These are phyloP conservation scores for Ambispora gerdemannii DNA, from an alignment of 192 early-diverging fungal species.

Conservation along the genomic window DNA sequence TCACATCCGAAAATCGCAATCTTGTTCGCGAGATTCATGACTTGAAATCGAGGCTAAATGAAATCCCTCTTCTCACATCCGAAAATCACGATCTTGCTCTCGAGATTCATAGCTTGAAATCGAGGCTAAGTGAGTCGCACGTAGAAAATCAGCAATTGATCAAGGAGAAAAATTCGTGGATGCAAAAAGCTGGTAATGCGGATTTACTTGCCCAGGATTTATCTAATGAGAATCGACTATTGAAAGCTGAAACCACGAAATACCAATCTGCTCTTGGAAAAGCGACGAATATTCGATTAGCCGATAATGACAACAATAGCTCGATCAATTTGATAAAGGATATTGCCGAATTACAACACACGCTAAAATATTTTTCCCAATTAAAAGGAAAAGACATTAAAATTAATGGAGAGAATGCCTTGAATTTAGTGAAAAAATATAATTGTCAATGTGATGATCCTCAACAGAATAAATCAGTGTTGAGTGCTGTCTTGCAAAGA, in stretches of 20 bases:
- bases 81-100: too few species aligned
- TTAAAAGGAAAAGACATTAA: conserved; percentile 15
- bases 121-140: too few species aligned
- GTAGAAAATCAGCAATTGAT: too few species aligned
- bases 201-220: too few species aligned
- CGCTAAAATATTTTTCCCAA: neutral
- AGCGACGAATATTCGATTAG: conserved; percentile 17
- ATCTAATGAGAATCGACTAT: too few species aligned
- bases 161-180: too few species aligned
- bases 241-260: conserved; percentile 15
- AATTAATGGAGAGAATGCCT: conserved; percentile 6
- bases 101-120: too few species aligned
- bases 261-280: conserved; percentile 23
- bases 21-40: too few species aligned
- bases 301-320: conserved; percentile 21
- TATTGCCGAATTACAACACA: conserved; percentile 6
- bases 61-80: too few species aligned
- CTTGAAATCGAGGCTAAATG: too few species aligned
- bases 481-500: conserved; percentile 23
- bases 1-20: too few species aligned
- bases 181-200: too few species aligned
- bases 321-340: conserved; percentile 1
- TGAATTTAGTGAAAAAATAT: neutral
- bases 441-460: neutral
- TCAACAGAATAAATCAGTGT: conserved; percentile 4